Percentiles rank a stretch among this genome's conserved stretches.
phyloP scores from a whole-genome alignment of 2,329 filamentous ascomycete genomes.

The Pseudogymnoascus pannorum region DNA sequence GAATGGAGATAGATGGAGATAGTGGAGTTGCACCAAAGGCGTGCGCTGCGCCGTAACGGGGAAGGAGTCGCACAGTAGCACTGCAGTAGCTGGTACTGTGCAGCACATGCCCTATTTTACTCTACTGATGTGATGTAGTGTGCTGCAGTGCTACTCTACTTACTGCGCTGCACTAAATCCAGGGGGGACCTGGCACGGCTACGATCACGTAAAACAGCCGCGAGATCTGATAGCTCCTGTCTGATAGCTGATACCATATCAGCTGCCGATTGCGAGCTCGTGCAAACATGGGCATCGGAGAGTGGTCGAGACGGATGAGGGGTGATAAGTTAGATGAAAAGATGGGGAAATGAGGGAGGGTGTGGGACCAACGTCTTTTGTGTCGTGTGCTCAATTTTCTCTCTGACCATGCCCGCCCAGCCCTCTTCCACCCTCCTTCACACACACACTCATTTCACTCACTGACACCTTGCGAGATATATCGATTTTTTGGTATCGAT shows the following conservation, averaged over 20 bases:
- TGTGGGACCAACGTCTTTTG: not conserved
- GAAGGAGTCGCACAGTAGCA: not conserved
- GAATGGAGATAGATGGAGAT: not conserved
- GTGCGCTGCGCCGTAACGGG: not conserved
- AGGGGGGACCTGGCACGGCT: not conserved
- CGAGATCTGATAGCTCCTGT: not conserved
- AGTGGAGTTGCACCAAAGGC: not conserved
- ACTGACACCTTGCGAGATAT: not conserved
- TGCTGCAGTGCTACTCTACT: not conserved
- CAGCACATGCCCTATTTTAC: conserved; percentile 1
- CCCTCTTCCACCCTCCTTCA: not conserved
- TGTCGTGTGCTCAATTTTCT: not conserved
- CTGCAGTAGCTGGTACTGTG: not conserved
- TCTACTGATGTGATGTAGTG: not conserved
- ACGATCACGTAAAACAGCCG: conserved; percentile 1
- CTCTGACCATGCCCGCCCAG: not conserved
- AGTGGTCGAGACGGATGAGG: not conserved
- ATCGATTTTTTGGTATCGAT: not conserved
- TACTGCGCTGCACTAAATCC: not conserved
- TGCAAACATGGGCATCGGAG: not conserved
- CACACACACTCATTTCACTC: not conserved
- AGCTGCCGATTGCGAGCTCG: not conserved
- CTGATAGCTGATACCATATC: conserved; percentile 1
- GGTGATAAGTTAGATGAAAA: not conserved
- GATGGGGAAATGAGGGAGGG: not conserved